Conservation (phyloP, 495 filamentous ascomycete genomes). For the Letharia columbiana region DNA sequence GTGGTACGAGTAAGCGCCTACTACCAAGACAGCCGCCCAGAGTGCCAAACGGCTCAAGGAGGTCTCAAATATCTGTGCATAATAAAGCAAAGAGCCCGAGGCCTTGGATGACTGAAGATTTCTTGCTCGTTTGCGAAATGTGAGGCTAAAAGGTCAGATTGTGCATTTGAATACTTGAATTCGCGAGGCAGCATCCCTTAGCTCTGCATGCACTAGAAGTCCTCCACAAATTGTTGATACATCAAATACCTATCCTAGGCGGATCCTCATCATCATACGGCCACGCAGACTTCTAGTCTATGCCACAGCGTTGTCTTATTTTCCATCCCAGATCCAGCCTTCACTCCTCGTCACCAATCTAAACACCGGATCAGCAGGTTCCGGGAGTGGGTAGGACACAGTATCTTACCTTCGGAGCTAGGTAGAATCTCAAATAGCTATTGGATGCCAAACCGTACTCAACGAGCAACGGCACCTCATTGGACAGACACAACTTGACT, state of each 20-base stretch:
- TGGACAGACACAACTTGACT: constrained; percentile 87
- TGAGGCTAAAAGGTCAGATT: neutral
- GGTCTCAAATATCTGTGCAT: neutral
- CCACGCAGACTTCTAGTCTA: neutral
- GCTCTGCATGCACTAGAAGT: neutral
- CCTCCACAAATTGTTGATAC: neutral
- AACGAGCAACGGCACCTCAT: constrained; percentile 91
- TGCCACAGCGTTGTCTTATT: neutral
- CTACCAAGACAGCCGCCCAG: neutral
- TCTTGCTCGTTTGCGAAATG: neutral
- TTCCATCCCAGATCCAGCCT: neutral
- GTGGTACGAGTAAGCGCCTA: too few relatives aligned
- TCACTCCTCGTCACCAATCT: constrained; percentile 93
- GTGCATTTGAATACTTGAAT: neutral
- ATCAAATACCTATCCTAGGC: neutral
- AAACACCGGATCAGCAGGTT: constrained; percentile 18
- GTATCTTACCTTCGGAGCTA: constrained; percentile 81
- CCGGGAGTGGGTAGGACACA: neutral
- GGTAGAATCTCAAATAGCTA: constrained; percentile 92
- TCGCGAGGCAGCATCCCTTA: neutral
- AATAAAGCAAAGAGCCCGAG: neutral
- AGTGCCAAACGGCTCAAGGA: neutral
- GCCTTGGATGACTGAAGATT: neutral
- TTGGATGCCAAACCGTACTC: constrained; percentile 76
- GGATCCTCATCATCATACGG: neutral